Conservation (phyloP, 2,329 filamentous ascomycete species). For the Fusarium bactridioides region DNA sequence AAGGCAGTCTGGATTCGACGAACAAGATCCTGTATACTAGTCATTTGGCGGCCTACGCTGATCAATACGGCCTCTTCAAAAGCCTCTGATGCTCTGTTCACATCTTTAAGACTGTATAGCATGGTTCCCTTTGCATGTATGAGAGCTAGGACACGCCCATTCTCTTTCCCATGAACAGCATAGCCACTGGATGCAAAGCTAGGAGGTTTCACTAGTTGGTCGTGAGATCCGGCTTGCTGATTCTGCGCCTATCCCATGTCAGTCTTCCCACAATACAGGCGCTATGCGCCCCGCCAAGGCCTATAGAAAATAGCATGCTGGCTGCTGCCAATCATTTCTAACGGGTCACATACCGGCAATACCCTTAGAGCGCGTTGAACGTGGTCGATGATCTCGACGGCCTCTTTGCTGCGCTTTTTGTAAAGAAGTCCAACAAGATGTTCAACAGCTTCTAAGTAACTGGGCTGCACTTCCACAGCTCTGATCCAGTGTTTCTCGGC, state of each 20-base stretch:
- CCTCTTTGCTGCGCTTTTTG: constrained; percentile 82
- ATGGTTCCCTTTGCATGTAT: constrained; percentile 99
- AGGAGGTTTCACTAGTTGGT: constrained; percentile 30
- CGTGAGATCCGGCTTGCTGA: constrained; percentile 29
- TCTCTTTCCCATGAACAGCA: constrained; percentile 83
- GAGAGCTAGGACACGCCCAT: constrained; percentile 90
- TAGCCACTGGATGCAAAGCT: constrained; percentile 67
- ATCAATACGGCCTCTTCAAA: constrained; percentile 97
- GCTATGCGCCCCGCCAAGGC: constrained; percentile 3
- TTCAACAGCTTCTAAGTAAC: constrained; percentile 93
- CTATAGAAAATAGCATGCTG: constrained; percentile 12
- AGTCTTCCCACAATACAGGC: constrained; percentile 27
- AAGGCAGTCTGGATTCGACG: constrained; percentile 78
- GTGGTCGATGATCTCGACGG: constrained; percentile 84
- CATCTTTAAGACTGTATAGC: constrained; percentile 88
- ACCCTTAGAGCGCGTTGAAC: constrained; percentile 78
- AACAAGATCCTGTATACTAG: constrained; percentile 81
- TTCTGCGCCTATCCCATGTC: constrained; percentile 36
- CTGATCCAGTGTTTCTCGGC: constrained; percentile 86
- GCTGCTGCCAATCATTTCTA: background rate
- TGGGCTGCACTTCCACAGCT: constrained; percentile 83
- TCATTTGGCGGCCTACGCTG: constrained; percentile 74
- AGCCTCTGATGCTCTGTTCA: constrained; percentile 79
- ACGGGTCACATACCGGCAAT: constrained; percentile 16
- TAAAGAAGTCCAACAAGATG: constrained; percentile 91